Percentiles rank a stretch among this genome's conserved stretches.
These are phyloP conservation scores for Closterium sp. DNA, from an alignment of 139 green algal species.

Conservation along the genomic window DNA sequence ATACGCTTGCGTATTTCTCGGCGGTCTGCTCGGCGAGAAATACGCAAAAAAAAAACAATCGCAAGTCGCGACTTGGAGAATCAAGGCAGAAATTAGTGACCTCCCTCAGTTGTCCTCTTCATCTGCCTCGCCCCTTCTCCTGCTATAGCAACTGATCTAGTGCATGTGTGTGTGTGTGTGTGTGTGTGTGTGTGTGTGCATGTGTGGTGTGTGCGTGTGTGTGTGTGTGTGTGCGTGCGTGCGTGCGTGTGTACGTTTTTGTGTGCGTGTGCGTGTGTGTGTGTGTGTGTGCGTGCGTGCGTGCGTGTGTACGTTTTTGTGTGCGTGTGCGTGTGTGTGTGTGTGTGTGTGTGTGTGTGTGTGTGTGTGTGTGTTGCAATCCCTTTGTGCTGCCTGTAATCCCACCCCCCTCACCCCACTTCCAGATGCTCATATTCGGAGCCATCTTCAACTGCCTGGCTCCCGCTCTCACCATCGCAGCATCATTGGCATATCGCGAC, in stretches of 20 bases:
- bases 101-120: no score
- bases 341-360: neutral
- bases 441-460: constrained; percentile 24
- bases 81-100: no score
- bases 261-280: neutral
- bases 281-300: neutral
- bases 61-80: no score
- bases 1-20: no score
- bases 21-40: no score
- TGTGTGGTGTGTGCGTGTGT: no score
- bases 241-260: no score
- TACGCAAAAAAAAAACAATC: no score
- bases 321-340: neutral
- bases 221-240: no score
- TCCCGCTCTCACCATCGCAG: constrained; percentile 67
- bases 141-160: neutral
- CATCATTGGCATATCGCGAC: constrained; percentile 73
- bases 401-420: no score
- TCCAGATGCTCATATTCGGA: constrained; percentile 29
- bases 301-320: neutral
- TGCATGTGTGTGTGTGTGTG: neutral
- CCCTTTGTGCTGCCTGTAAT: neutral
- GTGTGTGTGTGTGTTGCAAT: neutral
- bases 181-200: neutral
- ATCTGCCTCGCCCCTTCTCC: neutral